Base-by-base conservation (phyloP, 441 rosid genomes). In the Hypseocharis bilobata region DNA sequence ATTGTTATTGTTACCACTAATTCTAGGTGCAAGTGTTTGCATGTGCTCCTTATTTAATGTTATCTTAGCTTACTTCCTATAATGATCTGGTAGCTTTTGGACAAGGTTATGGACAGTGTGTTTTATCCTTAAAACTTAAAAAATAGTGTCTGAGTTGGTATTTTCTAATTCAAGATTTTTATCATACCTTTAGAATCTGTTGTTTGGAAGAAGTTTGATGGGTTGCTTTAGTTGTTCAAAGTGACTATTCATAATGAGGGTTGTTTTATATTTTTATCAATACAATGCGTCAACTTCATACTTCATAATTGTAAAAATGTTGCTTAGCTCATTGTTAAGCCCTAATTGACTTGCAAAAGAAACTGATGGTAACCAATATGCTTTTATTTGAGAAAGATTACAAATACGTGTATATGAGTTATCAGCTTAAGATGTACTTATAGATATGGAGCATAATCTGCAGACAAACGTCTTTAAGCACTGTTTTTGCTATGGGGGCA, bases 201-300 rank as follows among this genome's bases (percentile, higher is more conserved):
- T 20, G 27, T 20, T 51, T 1, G 28, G 28, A 49, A 23, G 25
- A 51, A 51, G 2, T 5, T 22, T 51, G 58, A 10, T 25, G 26
- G 58, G 58, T 54, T 25, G 58, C 58, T 54, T 54, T 54, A 54
- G 58, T 13, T 23, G 25, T 54, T 23, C 29, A 11, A 23, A 54
- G 27, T 23, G 58, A 23, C n/a, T 11, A 54, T 54, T n/a, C 29
- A 54, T 54, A 20, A 25, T 25, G 25, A 54, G 23, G n/a, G n/a
- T n/a, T n/a, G n/a, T n/a, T n/a, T n/a, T n/a, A n/a, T n/a, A 13
- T 25, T 54, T 47, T 47, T 10, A 23, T 16, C 16, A 22, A 47
- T 47, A 47, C 8, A 44, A 1, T 44, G 3, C 51, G 1, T 44
- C 19, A 44, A 44, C 14, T 44, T 17, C 54, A 17, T 3, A 23